Evolutionary conservation across 176 grass and related monocot species (phyloP).

Genomic region (Zoysia japonica): DNA sequence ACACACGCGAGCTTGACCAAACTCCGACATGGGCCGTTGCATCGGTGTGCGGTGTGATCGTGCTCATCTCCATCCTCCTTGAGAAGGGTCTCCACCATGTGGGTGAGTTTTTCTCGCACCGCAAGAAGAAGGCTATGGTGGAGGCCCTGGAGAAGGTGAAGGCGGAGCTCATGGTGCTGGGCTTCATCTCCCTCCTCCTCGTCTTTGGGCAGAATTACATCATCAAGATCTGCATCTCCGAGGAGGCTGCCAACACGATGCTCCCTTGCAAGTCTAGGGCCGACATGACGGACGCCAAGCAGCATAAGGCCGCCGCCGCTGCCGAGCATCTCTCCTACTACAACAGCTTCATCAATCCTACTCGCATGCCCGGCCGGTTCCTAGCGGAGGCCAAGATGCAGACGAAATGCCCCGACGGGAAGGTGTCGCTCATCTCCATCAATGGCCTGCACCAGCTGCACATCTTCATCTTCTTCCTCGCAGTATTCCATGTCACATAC

Average conservation of each 20-base stretch:
- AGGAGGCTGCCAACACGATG: constrained; percentile 70
- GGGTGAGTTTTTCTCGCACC: constrained; percentile 66
- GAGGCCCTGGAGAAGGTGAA: constrained; percentile 98
- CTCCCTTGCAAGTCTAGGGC: constrained; percentile 58
- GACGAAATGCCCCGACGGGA: constrained; percentile 66
- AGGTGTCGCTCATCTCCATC: constrained; percentile 81
- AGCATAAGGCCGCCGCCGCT: too few relatives aligned
- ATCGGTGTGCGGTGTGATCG: constrained; percentile 68
- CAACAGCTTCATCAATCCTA: too few relatives aligned
- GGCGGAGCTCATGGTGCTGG: constrained; percentile 92
- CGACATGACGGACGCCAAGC: neutral
- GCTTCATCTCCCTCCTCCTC: constrained; percentile 91
- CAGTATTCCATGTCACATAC: constrained; percentile 77
- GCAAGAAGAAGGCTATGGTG: constrained; percentile 81
- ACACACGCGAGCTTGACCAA: constrained; percentile 58
- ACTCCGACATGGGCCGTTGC: constrained; percentile 72
- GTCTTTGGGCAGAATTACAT: constrained; percentile 88
- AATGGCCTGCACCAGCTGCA: constrained; percentile 92
- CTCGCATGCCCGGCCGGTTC: neutral
- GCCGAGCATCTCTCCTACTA: too few relatives aligned
- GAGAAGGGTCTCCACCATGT: constrained; percentile 63
- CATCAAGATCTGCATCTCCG: constrained; percentile 78
- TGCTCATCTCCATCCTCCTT: constrained; percentile 68
- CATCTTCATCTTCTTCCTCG: constrained; percentile 99
- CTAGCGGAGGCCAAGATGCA: constrained; percentile 43